Conservation (phyloP, 1,139 yeast genomes). For the Candida sp. region DNA sequence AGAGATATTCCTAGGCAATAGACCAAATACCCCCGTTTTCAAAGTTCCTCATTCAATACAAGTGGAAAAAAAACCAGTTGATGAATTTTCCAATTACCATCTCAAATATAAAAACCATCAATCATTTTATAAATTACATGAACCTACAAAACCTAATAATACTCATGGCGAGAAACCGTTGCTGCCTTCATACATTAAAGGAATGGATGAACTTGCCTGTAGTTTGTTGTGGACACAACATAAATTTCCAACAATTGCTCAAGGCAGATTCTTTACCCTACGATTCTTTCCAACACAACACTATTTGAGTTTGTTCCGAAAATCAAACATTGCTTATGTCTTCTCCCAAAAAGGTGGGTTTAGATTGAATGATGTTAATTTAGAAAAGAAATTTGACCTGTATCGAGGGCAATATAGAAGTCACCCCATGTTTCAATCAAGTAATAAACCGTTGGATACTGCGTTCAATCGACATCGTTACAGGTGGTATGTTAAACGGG, state of each 20-base stretch:
- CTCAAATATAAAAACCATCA: neutral
- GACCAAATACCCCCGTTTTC: neutral
- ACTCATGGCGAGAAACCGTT: slow-evolving; percentile 21
- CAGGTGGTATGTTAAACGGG: slow-evolving; percentile 22
- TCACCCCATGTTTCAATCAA: slow-evolving; percentile 19
- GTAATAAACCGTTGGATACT: slow-evolving; percentile 26
- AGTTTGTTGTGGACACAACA: slow-evolving; percentile 8
- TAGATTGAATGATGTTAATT: slow-evolving; percentile 22
- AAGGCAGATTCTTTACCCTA: slow-evolving; percentile 20
- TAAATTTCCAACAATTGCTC: slow-evolving; percentile 18
- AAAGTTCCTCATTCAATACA: neutral
- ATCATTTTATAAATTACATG: slow-evolving; percentile 6
- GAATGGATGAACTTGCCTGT: slow-evolving; percentile 28
- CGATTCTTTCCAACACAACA: slow-evolving; percentile 29
- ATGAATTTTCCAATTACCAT: neutral
- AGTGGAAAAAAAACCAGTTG: neutral
- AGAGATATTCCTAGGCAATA: neutral
- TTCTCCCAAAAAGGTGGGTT: slow-evolving; percentile 28
- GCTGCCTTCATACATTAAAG: slow-evolving; percentile 28
- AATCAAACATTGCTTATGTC: slow-evolving; percentile 38
- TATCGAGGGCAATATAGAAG: slow-evolving; percentile 28
- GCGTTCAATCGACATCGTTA: slow-evolving; percentile 30
- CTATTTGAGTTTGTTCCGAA: slow-evolving; percentile 23
- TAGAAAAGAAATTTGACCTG: slow-evolving; percentile 17
- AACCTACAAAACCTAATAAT: slow-evolving; percentile 9